Evolutionary conservation across 2,329 filamentous ascomycete species (phyloP), one percentile per base, ranked within the genome.

Genomic region (Falciphora oryzae): DNA sequence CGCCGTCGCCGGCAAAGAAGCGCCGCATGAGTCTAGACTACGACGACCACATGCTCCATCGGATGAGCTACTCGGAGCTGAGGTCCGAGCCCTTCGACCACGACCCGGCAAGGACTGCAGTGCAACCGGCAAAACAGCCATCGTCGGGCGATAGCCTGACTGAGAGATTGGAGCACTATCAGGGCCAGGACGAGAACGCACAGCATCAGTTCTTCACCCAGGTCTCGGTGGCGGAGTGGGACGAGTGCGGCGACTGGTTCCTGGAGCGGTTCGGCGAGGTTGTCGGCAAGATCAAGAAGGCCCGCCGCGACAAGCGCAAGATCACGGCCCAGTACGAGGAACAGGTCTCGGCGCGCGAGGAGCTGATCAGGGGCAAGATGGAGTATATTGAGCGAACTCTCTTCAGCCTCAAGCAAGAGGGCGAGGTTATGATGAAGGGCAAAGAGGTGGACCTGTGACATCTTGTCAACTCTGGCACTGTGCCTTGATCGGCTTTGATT

Each of bases 211-310:
- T 87, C 64, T 86, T 87, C 69, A 78, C 76, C 3, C 77, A 78
- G 63, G 82, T 87, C 78, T 73, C 80, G 1, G 76, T 86, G 18
- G 75, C 78, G 22, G 85, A 87, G 63, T 87, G 85, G 85, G 84
- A 87, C 68, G 76, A 79, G 18, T 80, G 83, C 1, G 85, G 85
- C 6, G 83, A 86, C 67, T 87, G 85, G 85, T 85, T 87, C 65
- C 75, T 85, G 28, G 79, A 80, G 58, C 81, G 80, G 66, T 87
- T 87, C 66, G 74, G 78, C 10, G 75, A 75, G 3, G 73, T 87
- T 57, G 78, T 85, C 71, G 73, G 77, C 66, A 76, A 74, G 63
- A 72, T 87, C 67, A 79, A 78, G 65, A 76, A 80, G 62, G 77
- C 81, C 27, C 78, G 85, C 13, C 78, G 78, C 65, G 74, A 74